Evolutionary conservation across 441 rosid species (phyloP).

Genomic region (Adansonia rubrostipa): DNA sequence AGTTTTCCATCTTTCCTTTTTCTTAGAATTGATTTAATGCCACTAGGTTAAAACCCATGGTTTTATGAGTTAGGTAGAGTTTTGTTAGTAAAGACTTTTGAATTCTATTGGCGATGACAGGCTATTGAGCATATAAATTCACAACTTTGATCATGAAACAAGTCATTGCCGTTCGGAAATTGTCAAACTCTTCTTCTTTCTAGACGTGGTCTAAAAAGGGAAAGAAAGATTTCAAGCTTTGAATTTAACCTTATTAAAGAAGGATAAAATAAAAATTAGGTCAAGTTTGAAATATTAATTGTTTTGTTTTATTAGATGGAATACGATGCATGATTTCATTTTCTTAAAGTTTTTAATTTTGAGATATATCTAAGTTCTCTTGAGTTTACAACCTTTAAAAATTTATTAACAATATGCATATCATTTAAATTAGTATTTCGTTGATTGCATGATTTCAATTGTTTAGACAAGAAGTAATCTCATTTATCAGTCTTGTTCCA

Average conservation of each 20-base stretch:
- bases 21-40: slow-evolving; percentile 6
- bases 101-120: not conserved
- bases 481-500: too few relatives aligned
- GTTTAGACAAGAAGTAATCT: too few relatives aligned
- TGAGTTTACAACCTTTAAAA: too few relatives aligned
- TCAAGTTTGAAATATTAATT: not conserved
- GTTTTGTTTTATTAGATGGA: too few relatives aligned
- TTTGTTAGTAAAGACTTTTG: too few relatives aligned
- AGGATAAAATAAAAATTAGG: not conserved
- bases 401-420: too few relatives aligned
- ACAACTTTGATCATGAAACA: not conserved
- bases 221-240: not conserved
- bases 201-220: not conserved
- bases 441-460: too few relatives aligned
- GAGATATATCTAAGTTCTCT: too few relatives aligned
- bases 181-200: not conserved
- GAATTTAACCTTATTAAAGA: not conserved
- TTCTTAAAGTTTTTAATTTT: too few relatives aligned
- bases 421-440: too few relatives aligned
- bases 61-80: not conserved
- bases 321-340: too few relatives aligned
- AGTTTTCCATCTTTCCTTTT: not conserved
- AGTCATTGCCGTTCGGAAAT: not conserved
- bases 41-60: slow-evolving; percentile 1
- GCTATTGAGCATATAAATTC: not conserved